Evolutionary conservation across 2,329 filamentous ascomycete species (phyloP).

Genomic region (Diplocarpon mali): DNA sequence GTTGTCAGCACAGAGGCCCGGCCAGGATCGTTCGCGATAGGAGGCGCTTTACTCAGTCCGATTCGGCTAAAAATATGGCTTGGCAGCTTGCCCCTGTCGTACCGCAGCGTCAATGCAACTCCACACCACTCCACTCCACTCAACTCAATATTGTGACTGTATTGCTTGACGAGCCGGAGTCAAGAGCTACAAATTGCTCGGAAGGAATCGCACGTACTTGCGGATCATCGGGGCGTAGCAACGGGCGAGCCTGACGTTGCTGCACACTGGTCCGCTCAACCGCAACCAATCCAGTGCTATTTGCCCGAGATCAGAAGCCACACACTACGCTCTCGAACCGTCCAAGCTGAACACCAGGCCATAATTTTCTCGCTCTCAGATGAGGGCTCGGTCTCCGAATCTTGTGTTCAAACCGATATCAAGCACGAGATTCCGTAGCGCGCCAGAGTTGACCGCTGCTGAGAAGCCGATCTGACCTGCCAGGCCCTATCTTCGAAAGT

Average conservation of each 20-base stretch:
- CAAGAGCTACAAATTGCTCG: too few species aligned
- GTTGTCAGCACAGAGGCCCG: conserved; percentile 12
- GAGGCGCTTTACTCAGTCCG: conserved; percentile 5
- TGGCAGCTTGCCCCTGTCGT: conserved; percentile 6
- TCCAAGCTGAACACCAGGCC: too few species aligned
- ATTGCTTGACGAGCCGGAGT: too few species aligned
- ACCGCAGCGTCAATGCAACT: not conserved
- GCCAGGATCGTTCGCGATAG: conserved; percentile 12
- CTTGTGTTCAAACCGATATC: not conserved
- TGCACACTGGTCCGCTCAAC: too few species aligned
- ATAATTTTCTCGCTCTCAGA: conserved; percentile 8
- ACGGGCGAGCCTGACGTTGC: too few species aligned
- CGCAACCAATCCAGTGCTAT: too few species aligned
- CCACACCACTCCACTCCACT: not conserved
- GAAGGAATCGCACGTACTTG: too few species aligned
- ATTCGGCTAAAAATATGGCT: conserved; percentile 9
- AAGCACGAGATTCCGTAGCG: too few species aligned
- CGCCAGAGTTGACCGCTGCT: not conserved
- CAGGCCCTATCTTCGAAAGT: not conserved
- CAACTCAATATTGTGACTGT: not conserved
- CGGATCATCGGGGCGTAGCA: too few species aligned
- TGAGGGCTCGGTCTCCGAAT: conserved; percentile 14
- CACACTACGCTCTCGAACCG: too few species aligned
- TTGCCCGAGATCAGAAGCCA: too few species aligned
- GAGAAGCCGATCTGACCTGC: not conserved